Conservation (phyloP, 805 yeast genomes). For the Yarrowia sp. region DNA sequence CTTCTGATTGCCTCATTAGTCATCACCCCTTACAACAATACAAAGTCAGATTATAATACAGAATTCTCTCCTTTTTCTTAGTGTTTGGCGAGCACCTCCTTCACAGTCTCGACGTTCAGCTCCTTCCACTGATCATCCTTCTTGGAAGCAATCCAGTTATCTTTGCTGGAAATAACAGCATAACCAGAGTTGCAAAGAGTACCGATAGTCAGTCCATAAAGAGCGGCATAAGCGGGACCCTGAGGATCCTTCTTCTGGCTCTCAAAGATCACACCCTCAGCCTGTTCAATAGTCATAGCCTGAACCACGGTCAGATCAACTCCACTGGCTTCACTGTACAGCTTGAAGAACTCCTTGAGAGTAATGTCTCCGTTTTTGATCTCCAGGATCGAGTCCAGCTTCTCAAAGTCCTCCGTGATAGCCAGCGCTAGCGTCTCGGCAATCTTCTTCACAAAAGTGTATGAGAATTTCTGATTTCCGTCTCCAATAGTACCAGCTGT, state of each 20-base stretch:
- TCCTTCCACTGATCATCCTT: slow-evolving; percentile 6
- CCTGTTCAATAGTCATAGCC: slow-evolving; percentile 19
- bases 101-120: background rate
- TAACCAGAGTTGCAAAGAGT: slow-evolving; percentile 25
- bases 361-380: slow-evolving; percentile 31
- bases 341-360: slow-evolving; percentile 17
- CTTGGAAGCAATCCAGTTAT: slow-evolving; percentile 28
- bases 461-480: slow-evolving; percentile 14
- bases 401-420: background rate
- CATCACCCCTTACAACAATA: no score
- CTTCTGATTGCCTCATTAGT: no score
- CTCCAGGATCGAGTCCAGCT: slow-evolving; percentile 16
- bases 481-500: slow-evolving; percentile 3
- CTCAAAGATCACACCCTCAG: background rate
- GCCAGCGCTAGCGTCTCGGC: slow-evolving; percentile 19
- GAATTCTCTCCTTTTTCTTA: no score
- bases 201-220: slow-evolving; percentile 17
- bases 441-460: slow-evolving; percentile 25
- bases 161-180: background rate
- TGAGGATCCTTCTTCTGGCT: slow-evolving; percentile 16
- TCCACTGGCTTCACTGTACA: slow-evolving; percentile 10
- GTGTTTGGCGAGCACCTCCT: background rate
- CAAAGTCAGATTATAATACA: no score
- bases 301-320: slow-evolving; percentile 1
- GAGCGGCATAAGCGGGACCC: slow-evolving; percentile 10